Evolutionary conservation across 2,329 filamentous ascomycete species (phyloP), one percentile per base, ranked within the genome.

Genomic region (Zalaria sp.): DNA sequence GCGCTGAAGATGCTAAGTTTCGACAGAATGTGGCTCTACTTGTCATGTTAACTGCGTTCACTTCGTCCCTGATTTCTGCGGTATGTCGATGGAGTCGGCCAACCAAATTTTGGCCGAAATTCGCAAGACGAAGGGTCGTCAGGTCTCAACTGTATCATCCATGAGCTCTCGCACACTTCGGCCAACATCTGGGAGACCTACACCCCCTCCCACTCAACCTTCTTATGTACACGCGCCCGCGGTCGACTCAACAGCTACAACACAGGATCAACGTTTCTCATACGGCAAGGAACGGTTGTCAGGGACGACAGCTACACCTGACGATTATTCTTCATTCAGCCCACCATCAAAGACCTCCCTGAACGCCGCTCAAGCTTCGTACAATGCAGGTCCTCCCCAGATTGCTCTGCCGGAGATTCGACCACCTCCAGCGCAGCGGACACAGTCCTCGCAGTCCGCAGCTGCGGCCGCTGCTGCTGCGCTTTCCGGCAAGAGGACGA

Each of bases 11-110:
- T 39, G 41, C 34, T 55, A 32, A 32, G 7, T 7, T 32, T 32
- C n/a, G 7, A n/a, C 29, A 79, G 91, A 98, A 76, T 98, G 91
- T 63, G 74, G 73, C 51, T 81, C 95, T 46, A 95, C 89, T 25
- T 89, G 84, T 47, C 91, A 98, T 62, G 81, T 86, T 18, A 75
- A 83, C 44, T 98, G 91, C 62, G 84, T 87, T 18, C 91, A 98
- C 62, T 76, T 98, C 51, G 89, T 98, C 28, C 91, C 91, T 18
- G 91, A 98, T 61, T 98, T 98, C 65, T 98, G 91, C 60, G 91
- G 91, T 52, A 98, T 98, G 87, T 93, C 87, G 27, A 96, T 96
- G 91, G 83, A 91, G 43, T 83, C 85, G 32, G 91, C 91, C 35
- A 96, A 95, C 60, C 79, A 93, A 57, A 95, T 98, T 49, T 63